Conservation (phyloP, 164 flowering plant genomes). For the Stephania japonica region DNA sequence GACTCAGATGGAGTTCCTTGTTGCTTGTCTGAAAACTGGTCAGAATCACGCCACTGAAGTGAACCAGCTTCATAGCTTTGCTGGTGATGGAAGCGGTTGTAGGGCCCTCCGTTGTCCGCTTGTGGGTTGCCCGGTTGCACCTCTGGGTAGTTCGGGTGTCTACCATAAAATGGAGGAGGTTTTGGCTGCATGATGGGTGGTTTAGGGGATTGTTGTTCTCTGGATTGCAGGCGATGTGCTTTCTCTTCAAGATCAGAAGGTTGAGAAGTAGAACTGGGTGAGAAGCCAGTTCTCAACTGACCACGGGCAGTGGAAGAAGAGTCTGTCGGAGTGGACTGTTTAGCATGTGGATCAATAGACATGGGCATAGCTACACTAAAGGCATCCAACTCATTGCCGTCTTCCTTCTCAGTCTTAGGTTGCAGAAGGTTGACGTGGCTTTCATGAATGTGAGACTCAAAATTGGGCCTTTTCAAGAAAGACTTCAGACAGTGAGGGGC, state of each 20-base stretch:
- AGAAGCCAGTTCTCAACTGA: slow-evolving; percentile 42
- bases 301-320: slow-evolving; percentile 54
- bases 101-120: slow-evolving; percentile 36
- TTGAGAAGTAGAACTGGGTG: slow-evolving; percentile 54
- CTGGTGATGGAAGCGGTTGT: slow-evolving; percentile 37
- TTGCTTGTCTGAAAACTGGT: slow-evolving; percentile 44
- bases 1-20: slow-evolving; percentile 35
- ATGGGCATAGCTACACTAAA: slow-evolving; percentile 22
- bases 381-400: slow-evolving; percentile 56
- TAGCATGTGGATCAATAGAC: slow-evolving; percentile 21
- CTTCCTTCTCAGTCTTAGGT: slow-evolving; percentile 57
- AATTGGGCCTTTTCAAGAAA: slow-evolving; percentile 65
- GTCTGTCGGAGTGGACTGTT: slow-evolving; percentile 53
- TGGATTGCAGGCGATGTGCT: slow-evolving; percentile 40
- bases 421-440: slow-evolving; percentile 72
- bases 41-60: slow-evolving; percentile 38
- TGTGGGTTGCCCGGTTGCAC: slow-evolving; percentile 35
- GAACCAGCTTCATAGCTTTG: slow-evolving; percentile 38
- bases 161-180: slow-evolving; percentile 40
- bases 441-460: slow-evolving; percentile 75
- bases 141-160: slow-evolving; percentile 34
- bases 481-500: slow-evolving; percentile 98
- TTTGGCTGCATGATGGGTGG: slow-evolving; percentile 38
- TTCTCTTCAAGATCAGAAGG: slow-evolving; percentile 53
- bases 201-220: slow-evolving; percentile 47